Evolutionary conservation across 768 basidiomycete species (phyloP).

Genomic region (Coprinopsis sp.): DNA sequence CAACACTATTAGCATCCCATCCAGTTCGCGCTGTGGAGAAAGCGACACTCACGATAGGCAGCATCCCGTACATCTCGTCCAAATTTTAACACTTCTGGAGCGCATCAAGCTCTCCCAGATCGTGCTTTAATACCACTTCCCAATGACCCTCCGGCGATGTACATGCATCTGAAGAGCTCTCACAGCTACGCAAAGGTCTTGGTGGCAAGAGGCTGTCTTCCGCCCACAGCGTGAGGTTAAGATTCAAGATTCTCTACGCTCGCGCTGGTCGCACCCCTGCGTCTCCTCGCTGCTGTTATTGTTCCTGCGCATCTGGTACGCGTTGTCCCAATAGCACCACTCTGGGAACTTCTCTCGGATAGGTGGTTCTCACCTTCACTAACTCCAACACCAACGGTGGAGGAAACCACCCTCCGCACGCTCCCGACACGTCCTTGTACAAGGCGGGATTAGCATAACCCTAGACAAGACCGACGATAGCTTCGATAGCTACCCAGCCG

Average conservation of each 20-base stretch:
- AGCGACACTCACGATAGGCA: slow-evolving; percentile 60
- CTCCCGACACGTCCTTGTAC: slow-evolving; percentile 65
- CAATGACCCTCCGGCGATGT: too few relatives aligned
- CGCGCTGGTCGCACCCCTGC: too few relatives aligned
- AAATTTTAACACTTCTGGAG: slow-evolving; percentile 69
- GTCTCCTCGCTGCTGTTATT: background rate
- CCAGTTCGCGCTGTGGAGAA: background rate
- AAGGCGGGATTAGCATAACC: slow-evolving; percentile 64
- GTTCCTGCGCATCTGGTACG: background rate
- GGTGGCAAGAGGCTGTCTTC: slow-evolving; percentile 32
- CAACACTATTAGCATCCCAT: slow-evolving; percentile 8
- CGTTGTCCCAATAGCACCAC: background rate
- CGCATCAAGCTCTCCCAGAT: slow-evolving; percentile 60
- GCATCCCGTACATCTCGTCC: slow-evolving; percentile 76
- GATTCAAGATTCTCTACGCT: background rate
- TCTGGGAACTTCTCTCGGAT: background rate
- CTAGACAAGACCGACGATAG: slow-evolving; percentile 58
- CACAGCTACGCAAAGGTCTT: too few relatives aligned
- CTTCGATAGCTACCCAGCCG: slow-evolving; percentile 71
- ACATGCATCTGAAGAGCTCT: too few relatives aligned
- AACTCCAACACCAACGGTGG: background rate
- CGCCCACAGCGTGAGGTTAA: slow-evolving; percentile 14
- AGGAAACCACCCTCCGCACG: slow-evolving; percentile 22
- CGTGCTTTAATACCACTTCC: too few relatives aligned
- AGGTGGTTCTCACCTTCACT: background rate